A percentile compares a stretch with the other conserved stretches of the same genome.
These are phyloP conservation scores for Gonapodya prolifera DNA, from an alignment of 192 early-diverging fungal species.

Conservation along the genomic window DNA sequence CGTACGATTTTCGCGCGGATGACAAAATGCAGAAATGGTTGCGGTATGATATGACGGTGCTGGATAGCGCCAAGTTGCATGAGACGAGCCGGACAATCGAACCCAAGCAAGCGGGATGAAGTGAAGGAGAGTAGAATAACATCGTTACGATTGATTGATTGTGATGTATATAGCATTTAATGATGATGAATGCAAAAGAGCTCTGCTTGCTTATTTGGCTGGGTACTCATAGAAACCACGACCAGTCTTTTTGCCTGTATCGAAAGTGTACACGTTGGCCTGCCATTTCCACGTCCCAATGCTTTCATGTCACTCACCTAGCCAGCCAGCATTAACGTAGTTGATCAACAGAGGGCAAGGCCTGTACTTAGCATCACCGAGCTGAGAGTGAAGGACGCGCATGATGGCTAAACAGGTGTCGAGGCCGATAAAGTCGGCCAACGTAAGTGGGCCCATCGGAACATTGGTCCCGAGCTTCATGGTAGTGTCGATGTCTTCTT, in stretches of 20 bases:
- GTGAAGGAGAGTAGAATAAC: too few relatives aligned
- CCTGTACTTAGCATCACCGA: constrained; percentile 92
- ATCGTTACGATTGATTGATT: too few relatives aligned
- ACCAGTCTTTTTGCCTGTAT: constrained; percentile 66
- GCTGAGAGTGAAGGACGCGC: constrained; percentile 78
- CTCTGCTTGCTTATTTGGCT: not conserved
- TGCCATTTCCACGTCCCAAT: not conserved
- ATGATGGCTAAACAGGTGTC: constrained; percentile 98
- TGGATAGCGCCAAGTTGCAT: constrained; percentile 26
- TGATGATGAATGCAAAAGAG: too few relatives aligned
- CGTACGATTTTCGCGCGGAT: constrained; percentile 19
- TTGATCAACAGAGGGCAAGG: constrained; percentile 82
- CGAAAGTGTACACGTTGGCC: not conserved
- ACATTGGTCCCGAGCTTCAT: constrained; percentile 96
- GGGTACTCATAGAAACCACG: constrained; percentile 79
- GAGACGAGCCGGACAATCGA: constrained; percentile 18
- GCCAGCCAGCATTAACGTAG: constrained; percentile 92
- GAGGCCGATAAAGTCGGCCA: constrained; percentile 96
- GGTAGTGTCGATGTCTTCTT: constrained; percentile 94
- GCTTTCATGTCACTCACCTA: constrained; percentile 29
- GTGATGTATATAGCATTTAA: too few relatives aligned
- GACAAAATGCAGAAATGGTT: constrained; percentile 17
- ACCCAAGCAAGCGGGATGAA: constrained; percentile 1
- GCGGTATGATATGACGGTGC: constrained; percentile 18
- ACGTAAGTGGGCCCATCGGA: constrained; percentile 93